A percentile compares a stretch with the other conserved stretches of the same genome.
phyloP scores from a whole-genome alignment of 2,329 filamentous ascomycete genomes.

The Fusarium udum region DNA sequence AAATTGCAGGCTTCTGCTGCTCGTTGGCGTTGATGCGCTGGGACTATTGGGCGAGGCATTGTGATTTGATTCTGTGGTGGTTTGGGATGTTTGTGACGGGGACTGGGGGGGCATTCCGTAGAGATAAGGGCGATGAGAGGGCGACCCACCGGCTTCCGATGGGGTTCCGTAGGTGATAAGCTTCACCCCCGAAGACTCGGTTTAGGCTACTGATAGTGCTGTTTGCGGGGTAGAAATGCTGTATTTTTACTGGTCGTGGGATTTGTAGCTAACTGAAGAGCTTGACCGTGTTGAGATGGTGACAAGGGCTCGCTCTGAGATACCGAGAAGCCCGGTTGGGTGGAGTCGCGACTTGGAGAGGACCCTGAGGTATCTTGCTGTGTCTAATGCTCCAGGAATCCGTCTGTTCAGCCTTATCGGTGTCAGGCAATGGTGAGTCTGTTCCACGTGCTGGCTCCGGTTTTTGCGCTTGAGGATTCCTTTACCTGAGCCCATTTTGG shows the following conservation, averaged over 20 bases:
- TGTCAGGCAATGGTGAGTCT: background rate
- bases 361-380: background rate
- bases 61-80: background rate
- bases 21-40: slow-evolving; percentile 58
- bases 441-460: background rate
- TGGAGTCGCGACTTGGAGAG: background rate
- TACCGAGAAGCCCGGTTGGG: background rate
- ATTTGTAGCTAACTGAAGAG: background rate
- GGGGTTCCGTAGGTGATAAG: slow-evolving; percentile 10
- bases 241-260: background rate
- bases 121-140: background rate
- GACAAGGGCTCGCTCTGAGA: background rate
- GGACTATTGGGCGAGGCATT: slow-evolving; percentile 64
- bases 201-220: background rate
- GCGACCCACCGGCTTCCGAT: background rate
- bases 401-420: background rate
- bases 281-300: background rate
- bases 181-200: background rate
- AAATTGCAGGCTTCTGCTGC: slow-evolving; percentile 59
- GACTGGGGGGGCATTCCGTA: background rate
- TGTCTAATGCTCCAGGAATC: background rate
- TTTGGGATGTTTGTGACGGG: background rate
- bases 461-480: background rate
- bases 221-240: slow-evolving; percentile 18
- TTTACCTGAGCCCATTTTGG: fast-evolving